Base-by-base conservation (phyloP, 805 yeast species). In the Saturnispora saitoi region DNA sequence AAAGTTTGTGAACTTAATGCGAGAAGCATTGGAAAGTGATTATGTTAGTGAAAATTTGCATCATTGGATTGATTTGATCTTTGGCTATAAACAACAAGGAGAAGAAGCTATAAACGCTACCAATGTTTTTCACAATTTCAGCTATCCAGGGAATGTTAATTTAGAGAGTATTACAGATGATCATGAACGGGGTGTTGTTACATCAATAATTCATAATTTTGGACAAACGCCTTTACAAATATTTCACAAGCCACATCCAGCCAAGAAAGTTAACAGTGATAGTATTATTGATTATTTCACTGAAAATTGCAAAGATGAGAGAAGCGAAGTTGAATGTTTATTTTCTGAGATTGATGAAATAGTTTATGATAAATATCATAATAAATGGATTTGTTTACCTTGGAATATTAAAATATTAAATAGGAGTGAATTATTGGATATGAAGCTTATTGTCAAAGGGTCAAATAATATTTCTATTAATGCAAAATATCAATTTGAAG, bases 211-310 rank as follows among this genome's bases (percentile, higher is more conserved):
- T 45, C 93, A 89, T 60, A 88, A 88, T 63, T 88, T 88, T 70
- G 96, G 96, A 0, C 96, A 88, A 60, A 88, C 95, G 0, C 96
- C 96, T 1, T 59, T 75, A 43, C 86, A 83, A 56, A 67, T 89
- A 10, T 86, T 89, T 56, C 69, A 67, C 15, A 75, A 73, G 45
- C 83, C 89, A 0, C 96, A 88, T 62, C 82, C 84, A 1, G 53
- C 59, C 24, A 70, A 73, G 48, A 76, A 69, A 2, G 63, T 65
- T 0, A 54, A 67, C n/a, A 64, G n/a, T 32, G 28, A 36, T 10
- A 14, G 28, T 26, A 37, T 50, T 5, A 32, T 43, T 17, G 37
- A 31, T 1, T 15, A 19, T n/a, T 46, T 50, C 15, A n/a, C 67
- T 20, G 48, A 63, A 1, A 38, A 24, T 8, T 48, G 45, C 19